Evolutionary conservation across 768 basidiomycete species (phyloP).

Genomic region (Termitomyces sp.): DNA sequence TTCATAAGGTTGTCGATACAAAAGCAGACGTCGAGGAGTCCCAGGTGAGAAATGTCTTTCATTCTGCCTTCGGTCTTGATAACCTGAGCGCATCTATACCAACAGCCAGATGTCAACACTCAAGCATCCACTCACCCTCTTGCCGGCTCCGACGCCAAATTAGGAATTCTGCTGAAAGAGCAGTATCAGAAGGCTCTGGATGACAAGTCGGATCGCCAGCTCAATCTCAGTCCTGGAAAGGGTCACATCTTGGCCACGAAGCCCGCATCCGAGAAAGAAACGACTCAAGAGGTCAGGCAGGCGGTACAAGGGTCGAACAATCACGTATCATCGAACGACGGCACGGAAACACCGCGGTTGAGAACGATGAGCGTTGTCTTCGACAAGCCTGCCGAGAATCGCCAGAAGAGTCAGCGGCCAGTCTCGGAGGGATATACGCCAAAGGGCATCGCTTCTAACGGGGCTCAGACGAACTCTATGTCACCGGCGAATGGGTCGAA

Average conservation of each 20-base stretch:
- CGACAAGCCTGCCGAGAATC: background rate
- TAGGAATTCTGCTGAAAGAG: constrained; percentile 16
- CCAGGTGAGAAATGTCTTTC: background rate
- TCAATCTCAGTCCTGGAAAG: background rate
- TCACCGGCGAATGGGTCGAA: background rate
- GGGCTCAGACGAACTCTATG: background rate
- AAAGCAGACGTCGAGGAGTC: background rate
- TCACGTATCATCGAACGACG: background rate
- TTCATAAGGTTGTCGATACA: background rate
- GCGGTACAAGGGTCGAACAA: background rate
- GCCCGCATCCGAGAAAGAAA: background rate
- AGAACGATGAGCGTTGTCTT: constrained; percentile 2
- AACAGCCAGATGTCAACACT: constrained; percentile 10
- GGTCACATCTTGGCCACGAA: background rate
- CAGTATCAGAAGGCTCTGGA: constrained; percentile 16
- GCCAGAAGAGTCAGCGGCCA: background rate
- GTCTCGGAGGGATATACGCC: background rate
- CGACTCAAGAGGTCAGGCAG: background rate
- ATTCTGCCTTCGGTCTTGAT: background rate
- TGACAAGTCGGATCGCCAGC: constrained; percentile 12
- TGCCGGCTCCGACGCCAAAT: constrained; percentile 9
- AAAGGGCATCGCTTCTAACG: background rate
- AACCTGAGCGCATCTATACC: background rate
- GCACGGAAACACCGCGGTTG: background rate
- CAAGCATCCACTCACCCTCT: constrained; percentile 17